Evolutionary conservation across 1,139 yeast species (phyloP), one percentile per base, ranked within the genome.

Genomic region (Yamadazyma membranifaciens): DNA sequence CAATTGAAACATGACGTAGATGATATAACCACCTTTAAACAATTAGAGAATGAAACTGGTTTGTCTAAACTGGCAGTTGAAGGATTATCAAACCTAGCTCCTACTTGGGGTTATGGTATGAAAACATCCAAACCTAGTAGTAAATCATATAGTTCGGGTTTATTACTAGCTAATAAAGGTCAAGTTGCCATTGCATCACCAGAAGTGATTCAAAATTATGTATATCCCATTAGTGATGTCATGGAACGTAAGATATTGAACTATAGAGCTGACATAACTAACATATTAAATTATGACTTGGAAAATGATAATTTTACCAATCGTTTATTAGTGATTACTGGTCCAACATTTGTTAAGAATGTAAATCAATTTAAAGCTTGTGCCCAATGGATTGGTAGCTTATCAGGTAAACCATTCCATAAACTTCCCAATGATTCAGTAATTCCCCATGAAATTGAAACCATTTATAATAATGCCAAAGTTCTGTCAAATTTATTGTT

Each of bases 161-260:
- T 60, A 33, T 48, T 59, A 36, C 42, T 49, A 25, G 46, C 52
- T 37, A 69, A 61, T 34, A 53, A 58, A 36, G 71, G 69, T 12
- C 61, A 61, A 15, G 55, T 63, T 34, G 63, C 69, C 2, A 57
- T 70, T 17, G 64, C 74, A 2, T 75, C 69, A 48, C 78, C 79
- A 1, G 77, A 72, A 45, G 67, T 73, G 12, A 58, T 72, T 9
- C 78, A 71, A 45, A 66, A 64, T 39, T 62, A 63, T 34, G 48
- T 73, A 33, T 65, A 60, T 38, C 77, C 78, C 1, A 54, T 58
- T 3, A 49, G 63, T 13, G 57, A 56, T 11, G 42, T 35, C 0
- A 48, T 67, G 24, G 54, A 62, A 29, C 33, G 46, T 3, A 63
- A 63, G 36, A 62, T 71, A n/a, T 48, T 65, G 13, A 34, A 36